Evolutionary conservation across 2,329 filamentous ascomycete species (phyloP).

Genomic region (Anthostomella pinea): DNA sequence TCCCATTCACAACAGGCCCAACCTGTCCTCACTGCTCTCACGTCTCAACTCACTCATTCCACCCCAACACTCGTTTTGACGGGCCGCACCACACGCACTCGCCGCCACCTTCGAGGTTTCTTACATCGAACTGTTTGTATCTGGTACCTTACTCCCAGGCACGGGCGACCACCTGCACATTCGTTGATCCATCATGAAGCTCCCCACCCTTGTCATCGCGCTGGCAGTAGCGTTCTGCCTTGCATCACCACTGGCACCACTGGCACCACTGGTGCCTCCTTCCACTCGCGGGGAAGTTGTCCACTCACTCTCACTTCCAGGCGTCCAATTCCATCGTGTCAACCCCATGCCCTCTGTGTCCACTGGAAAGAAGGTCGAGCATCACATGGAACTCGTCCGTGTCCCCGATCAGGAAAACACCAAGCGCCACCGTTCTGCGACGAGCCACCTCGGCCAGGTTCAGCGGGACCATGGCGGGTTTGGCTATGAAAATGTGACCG

Average conservation of each 20-base stretch:
- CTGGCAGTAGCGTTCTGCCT: constrained; percentile 10
- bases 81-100: no score
- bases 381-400: constrained; percentile 10
- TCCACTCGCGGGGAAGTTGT: neutral
- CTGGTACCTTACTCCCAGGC: neutral
- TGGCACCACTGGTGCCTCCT: neutral
- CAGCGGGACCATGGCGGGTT: constrained; percentile 26
- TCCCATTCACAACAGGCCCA: no score
- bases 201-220: constrained; percentile 5
- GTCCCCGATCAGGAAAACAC: constrained; percentile 3
- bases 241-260: constrained; percentile 4
- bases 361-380: constrained; percentile 9
- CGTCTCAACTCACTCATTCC: no score
- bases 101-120: no score
- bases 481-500: constrained; percentile 33
- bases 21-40: no score
- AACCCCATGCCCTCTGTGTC: constrained; percentile 2
- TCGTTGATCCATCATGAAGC: constrained; percentile 3
- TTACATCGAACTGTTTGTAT: neutral
- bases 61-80: neutral
- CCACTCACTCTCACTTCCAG: constrained; percentile 15
- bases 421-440: constrained; percentile 22
- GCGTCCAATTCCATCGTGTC: constrained; percentile 14
- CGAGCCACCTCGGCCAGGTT: constrained; percentile 27
- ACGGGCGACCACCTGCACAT: neutral